Base-by-base conservation (phyloP, 2,329 filamentous ascomycete species). In the Colletotrichum simmondsii region DNA sequence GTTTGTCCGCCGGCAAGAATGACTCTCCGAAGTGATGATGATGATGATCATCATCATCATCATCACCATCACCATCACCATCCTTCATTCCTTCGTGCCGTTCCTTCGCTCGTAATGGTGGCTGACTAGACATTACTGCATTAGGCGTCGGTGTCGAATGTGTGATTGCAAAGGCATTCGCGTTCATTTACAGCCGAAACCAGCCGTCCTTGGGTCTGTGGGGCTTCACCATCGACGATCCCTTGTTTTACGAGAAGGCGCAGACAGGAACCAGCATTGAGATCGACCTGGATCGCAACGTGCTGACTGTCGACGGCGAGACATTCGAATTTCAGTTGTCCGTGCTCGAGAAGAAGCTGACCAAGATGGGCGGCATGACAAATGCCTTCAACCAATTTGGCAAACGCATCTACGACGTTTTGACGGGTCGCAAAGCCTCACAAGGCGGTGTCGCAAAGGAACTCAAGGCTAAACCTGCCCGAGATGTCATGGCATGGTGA, bases 101-200 rank as follows among this genome's bases (percentile, higher is more conserved):
- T 49, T 49, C 42, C 42, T 49, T 49, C 7, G 19, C 7, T 49
- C 42, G 42, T 49, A 22, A 49, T n/a, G 19, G 42, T 49, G 42
- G 42, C 42, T 49, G 42, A 49, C 19, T 19, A 49, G 19, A 49
- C 42, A n/a, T 8, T 16, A 42, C 16, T 12, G 37, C 7, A 7
- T 26, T 37, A 70, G 67, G 81, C 77, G 75, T 65, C 30, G 83
- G 82, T 1, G 79, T 86, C 1, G 72, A 83, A 73, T 84, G 81
- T 64, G 83, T 87, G 1, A 85, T 87, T 65, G 85, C 84, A 1
- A 76, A 80, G 59, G 84, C 81, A 0, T 87, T 86, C 68, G 81
- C 83, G 0, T 87, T 87, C 76, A 87, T 87, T 70, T 87, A 84
- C 67, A 79, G 79, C 7, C 80, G 84, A 2, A 87, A 87, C 75